A percentile compares a stretch with the other conserved stretches of the same genome.
These are phyloP conservation scores for Didymella segeticola DNA, from an alignment of 2,329 filamentous ascomycete species.

Conservation along the genomic window DNA sequence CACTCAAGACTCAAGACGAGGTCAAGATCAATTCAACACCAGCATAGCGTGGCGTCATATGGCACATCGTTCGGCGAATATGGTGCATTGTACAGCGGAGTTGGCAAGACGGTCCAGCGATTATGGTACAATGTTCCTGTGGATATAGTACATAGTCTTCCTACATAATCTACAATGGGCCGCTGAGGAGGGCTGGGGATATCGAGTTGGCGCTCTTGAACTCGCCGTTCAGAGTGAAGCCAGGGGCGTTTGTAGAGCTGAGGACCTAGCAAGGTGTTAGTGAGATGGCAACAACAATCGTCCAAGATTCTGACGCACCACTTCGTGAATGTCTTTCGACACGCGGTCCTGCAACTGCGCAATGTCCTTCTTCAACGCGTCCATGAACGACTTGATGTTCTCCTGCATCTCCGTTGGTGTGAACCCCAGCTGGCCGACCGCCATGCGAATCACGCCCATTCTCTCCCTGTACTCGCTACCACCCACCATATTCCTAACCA, in stretches of 20 bases:
- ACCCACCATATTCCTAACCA: conserved; percentile 82
- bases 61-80: too few relatives aligned
- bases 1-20: too few relatives aligned
- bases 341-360: conserved; percentile 67
- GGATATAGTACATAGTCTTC: too few relatives aligned
- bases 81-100: too few relatives aligned
- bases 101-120: too few relatives aligned
- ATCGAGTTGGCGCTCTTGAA: conserved; percentile 63
- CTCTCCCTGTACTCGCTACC: conserved; percentile 87
- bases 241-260: conserved; percentile 85
- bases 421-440: conserved; percentile 90
- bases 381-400: conserved; percentile 82
- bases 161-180: conserved; percentile 35
- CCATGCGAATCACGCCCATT: conserved; percentile 81
- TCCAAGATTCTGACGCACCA: conserved; percentile 54
- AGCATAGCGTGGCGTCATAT: conserved; percentile 60
- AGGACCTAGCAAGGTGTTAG: conserved; percentile 66
- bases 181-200: conserved; percentile 48
- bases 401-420: conserved; percentile 83
- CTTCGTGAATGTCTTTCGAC: conserved; percentile 75
- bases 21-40: conserved; percentile 23
- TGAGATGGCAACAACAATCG: conserved; percentile 15
- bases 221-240: conserved; percentile 83
- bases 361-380: conserved; percentile 79
- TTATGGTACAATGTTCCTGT: conserved; percentile 47